These are phyloP conservation scores for Acer negundo DNA, from an alignment of 345 rosid genomes.

Conservation along the genomic window DNA sequence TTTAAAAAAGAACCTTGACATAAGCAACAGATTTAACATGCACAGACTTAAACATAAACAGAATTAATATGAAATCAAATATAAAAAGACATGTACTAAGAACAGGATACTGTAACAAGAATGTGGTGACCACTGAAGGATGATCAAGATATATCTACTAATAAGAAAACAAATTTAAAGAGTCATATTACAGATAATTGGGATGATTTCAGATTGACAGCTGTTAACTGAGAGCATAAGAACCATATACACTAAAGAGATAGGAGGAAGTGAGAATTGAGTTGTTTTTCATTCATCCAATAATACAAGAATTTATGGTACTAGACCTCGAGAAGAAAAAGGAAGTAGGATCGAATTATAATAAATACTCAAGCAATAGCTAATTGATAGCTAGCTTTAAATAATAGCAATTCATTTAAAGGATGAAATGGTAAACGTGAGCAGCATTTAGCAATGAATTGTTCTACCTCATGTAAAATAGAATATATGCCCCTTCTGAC, in stretches of 20 bases:
- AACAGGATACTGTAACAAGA: not conserved
- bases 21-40: not conserved
- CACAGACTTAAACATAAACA: not conserved
- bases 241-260: no score
- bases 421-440: not conserved
- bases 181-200: not conserved
- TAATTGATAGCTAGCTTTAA: no score
- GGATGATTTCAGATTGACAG: not conserved
- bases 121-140: not conserved
- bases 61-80: not conserved
- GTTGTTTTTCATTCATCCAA: no score
- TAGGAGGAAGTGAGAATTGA: no score
- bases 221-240: no score
- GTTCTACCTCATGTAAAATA: conserved; percentile 79
- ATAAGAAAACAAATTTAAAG: not conserved
- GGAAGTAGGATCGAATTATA: no score
- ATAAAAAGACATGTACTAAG: not conserved
- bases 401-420: not conserved
- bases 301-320: no score
- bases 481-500: conserved; percentile 92
- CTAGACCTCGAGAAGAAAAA: no score
- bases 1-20: not conserved
- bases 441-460: conserved; percentile 5
- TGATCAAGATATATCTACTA: not conserved
- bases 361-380: no score